phyloP scores from a whole-genome alignment of 768 basidiomycete species.

The Boletus insuetus region DNA sequence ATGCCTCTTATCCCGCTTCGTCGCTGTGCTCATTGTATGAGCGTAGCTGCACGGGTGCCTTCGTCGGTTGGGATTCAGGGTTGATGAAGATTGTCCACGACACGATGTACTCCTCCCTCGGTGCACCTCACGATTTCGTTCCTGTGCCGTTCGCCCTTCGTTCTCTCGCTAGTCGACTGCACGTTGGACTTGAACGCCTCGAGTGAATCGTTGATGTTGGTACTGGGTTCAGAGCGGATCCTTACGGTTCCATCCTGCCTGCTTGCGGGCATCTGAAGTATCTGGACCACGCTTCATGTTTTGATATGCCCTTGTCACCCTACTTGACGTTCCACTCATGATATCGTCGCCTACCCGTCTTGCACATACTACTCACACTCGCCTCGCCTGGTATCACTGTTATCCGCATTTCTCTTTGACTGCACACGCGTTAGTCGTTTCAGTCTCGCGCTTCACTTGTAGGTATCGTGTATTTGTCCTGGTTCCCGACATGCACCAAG shows the following conservation, averaged over 20 bases:
- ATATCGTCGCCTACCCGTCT: slow-evolving; percentile 1
- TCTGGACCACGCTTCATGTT: slow-evolving; percentile 17
- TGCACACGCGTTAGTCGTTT: slow-evolving; percentile 26
- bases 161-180: slow-evolving; percentile 39
- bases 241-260: slow-evolving; percentile 9
- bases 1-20: slow-evolving; percentile 23
- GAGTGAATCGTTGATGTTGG: slow-evolving; percentile 12
- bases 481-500: slow-evolving; percentile 27
- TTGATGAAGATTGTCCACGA: slow-evolving; percentile 23
- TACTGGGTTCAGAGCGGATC: slow-evolving; percentile 8
- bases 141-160: slow-evolving; percentile 25
- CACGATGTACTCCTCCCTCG: background rate
- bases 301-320: slow-evolving; percentile 28
- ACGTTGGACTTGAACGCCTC: slow-evolving; percentile 26
- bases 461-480: slow-evolving; percentile 34
- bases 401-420: slow-evolving; percentile 25
- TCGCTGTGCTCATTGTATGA: slow-evolving; percentile 36
- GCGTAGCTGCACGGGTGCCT: slow-evolving; percentile 23
- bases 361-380: slow-evolving; percentile 16
- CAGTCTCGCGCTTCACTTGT: slow-evolving; percentile 20
- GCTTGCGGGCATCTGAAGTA: slow-evolving; percentile 29
- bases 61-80: slow-evolving; percentile 25
- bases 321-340: background rate
- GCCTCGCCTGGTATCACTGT: slow-evolving; percentile 18
- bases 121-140: slow-evolving; percentile 3